Percentiles rank a stretch among this genome's conserved stretches.
phyloP scores from a whole-genome alignment of 2,329 filamentous ascomycete species.

The Drechmeria coniospora region DNA sequence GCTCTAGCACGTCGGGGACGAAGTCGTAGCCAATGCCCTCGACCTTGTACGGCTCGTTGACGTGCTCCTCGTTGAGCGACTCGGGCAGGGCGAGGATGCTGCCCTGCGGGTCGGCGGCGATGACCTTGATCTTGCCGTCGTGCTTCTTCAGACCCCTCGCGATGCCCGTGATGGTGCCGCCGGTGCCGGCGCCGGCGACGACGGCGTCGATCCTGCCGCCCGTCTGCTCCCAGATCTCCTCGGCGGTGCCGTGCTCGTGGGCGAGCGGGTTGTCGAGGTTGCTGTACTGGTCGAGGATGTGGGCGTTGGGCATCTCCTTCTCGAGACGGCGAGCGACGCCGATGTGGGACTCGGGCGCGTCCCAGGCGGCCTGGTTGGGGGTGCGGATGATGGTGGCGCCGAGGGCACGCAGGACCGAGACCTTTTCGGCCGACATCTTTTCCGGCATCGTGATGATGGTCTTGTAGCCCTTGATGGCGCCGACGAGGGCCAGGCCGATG shows the following conservation, averaged over 20 bases:
- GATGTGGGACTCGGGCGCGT: conserved; percentile 91
- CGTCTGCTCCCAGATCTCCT: conserved; percentile 93
- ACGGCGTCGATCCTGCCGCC: conserved; percentile 67
- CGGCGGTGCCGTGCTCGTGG: conserved; percentile 85
- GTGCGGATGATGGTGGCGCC: conserved; percentile 97
- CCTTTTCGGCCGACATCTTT: conserved; percentile 99
- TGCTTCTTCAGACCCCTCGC: conserved; percentile 78
- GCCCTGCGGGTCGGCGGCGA: conserved; percentile 84
- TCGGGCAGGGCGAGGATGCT: conserved; percentile 80
- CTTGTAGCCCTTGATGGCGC: conserved; percentile 92
- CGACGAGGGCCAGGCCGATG: conserved; percentile 87
- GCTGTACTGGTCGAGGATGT: conserved; percentile 92
- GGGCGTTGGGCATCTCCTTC: conserved; percentile 91
- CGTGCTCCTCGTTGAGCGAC: conserved; percentile 60
- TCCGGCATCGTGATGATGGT: conserved; percentile 97
- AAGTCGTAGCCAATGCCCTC: conserved; percentile 99
- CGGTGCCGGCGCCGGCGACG: conserved; percentile 85
- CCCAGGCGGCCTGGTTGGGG: conserved; percentile 87
- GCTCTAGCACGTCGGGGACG: conserved; percentile 83
- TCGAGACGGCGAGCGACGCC: conserved; percentile 80
- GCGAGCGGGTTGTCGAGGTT: conserved; percentile 86
- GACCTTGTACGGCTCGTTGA: conserved; percentile 85
- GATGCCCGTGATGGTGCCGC: conserved; percentile 86
- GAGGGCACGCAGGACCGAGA: conserved; percentile 81
- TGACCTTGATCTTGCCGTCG: conserved; percentile 68